Percentiles rank a stretch among this genome's conserved stretches.
These are phyloP conservation scores for Podaxis rugospora DNA, from an alignment of 768 basidiomycete genomes.

Conservation along the genomic window DNA sequence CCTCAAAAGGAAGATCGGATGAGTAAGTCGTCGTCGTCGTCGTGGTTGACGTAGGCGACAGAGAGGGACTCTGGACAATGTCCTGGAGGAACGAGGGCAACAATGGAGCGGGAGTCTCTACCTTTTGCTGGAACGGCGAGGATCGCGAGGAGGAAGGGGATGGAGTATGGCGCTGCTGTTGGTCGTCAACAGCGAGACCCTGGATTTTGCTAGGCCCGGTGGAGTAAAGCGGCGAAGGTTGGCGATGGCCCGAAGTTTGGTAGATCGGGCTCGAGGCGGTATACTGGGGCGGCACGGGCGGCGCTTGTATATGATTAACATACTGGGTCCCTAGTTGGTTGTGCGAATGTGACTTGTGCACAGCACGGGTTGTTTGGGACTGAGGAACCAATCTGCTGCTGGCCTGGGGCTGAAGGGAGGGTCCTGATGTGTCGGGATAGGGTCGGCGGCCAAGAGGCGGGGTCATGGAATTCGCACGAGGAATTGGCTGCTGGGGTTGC, in stretches of 20 bases:
- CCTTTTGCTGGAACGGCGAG: slow-evolving; percentile 14
- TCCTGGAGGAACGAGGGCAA: slow-evolving; percentile 79
- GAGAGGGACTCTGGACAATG: slow-evolving; percentile 63
- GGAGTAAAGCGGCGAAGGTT: slow-evolving; percentile 33
- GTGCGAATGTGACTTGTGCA: slow-evolving; percentile 52
- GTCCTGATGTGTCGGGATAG: slow-evolving; percentile 30
- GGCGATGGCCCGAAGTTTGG: slow-evolving; percentile 55
- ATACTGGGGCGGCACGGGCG: slow-evolving; percentile 16
- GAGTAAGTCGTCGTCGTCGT: slow-evolving; percentile 53
- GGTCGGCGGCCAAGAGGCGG: slow-evolving; percentile 39
- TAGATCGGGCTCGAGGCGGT: slow-evolving; percentile 53
- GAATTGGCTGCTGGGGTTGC: slow-evolving; percentile 17
- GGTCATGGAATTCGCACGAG: slow-evolving; percentile 41
- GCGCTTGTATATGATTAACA: slow-evolving; percentile 13
- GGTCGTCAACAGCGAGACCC: slow-evolving; percentile 13
- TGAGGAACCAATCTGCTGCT: slow-evolving; percentile 1
- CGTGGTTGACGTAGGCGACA: slow-evolving; percentile 51
- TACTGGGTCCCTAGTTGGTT: slow-evolving; percentile 43
- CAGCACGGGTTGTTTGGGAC: slow-evolving; percentile 20
- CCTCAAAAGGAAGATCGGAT: slow-evolving; percentile 60
- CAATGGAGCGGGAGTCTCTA: slow-evolving; percentile 46
- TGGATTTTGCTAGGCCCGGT: slow-evolving; percentile 22
- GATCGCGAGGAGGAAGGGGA: slow-evolving; percentile 3
- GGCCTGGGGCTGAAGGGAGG: slow-evolving; percentile 18
- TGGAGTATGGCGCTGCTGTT: slow-evolving; percentile 5